Evolutionary conservation across 179 eudicot species (phyloP).

Genomic region (Amaranthus tricolor): DNA sequence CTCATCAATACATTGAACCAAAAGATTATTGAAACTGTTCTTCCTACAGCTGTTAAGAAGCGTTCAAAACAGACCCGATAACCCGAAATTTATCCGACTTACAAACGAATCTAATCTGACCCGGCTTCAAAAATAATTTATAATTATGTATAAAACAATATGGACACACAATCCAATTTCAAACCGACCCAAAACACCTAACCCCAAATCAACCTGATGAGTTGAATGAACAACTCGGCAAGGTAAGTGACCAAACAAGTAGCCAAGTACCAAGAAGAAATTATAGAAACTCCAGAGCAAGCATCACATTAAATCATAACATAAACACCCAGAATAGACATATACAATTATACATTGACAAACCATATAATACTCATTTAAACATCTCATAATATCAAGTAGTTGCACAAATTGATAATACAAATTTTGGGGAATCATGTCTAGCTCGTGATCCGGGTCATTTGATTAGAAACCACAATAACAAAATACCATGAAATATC

Average conservation of each 20-base stretch:
- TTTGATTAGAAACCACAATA: not conserved
- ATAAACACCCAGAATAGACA: not conserved
- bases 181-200: not conserved
- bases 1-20: not conserved
- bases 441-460: no score
- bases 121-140: not conserved
- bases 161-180: not conserved
- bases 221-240: no score
- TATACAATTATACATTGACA: not conserved
- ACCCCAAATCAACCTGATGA: not conserved
- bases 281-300: not conserved
- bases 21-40: not conserved
- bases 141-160: not conserved
- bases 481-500: not conserved
- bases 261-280: not conserved
- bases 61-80: not conserved
- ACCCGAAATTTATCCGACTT: not conserved
- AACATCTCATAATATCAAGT: not conserved
- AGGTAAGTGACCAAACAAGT: no score
- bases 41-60: not conserved
- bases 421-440: no score
- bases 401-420: not conserved
- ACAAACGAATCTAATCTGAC: not conserved
- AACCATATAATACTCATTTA: conserved; percentile 16
- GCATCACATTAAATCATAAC: not conserved